Evolutionary conservation across 2,329 filamentous ascomycete species (phyloP).

Genomic region (Emergomyces africanus): DNA sequence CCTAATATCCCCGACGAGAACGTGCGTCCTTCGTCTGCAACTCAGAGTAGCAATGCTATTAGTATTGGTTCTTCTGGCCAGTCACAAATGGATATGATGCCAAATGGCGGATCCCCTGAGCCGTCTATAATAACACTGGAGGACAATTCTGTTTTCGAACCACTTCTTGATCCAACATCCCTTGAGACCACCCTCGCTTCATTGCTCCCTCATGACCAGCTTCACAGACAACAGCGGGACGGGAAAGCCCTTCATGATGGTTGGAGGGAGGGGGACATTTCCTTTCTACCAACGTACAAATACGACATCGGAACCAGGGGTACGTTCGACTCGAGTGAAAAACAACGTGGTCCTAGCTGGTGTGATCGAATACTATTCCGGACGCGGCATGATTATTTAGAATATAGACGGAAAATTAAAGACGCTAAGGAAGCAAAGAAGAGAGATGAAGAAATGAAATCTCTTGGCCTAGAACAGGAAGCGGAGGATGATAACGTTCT

Average conservation of each 20-base stretch:
- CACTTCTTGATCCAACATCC: constrained; percentile 66
- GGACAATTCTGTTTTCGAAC: constrained; percentile 53
- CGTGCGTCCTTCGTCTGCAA: not conserved
- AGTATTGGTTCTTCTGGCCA: not conserved
- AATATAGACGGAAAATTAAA: constrained; percentile 49
- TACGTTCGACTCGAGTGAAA: constrained; percentile 90
- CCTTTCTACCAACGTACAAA: constrained; percentile 91
- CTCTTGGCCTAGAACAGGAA: constrained; percentile 59
- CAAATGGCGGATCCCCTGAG: not conserved
- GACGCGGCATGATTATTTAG: constrained; percentile 56
- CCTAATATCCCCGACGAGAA: constrained; percentile 8
- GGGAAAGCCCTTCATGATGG: constrained; percentile 81
- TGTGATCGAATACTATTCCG: constrained; percentile 88
- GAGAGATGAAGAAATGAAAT: constrained; percentile 75
- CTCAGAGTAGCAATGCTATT: not conserved
- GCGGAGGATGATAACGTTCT: constrained; percentile 69
- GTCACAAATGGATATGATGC: not conserved
- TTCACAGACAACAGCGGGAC: constrained; percentile 57
- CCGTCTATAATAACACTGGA: constrained; percentile 12
- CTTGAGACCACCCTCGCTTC: constrained; percentile 81
- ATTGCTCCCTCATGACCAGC: constrained; percentile 78
- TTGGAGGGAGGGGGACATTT: constrained; percentile 79
- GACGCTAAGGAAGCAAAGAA: constrained; percentile 56
- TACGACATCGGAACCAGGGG: constrained; percentile 92
- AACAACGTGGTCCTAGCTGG: constrained; percentile 86